Evolutionary conservation across 2,329 filamentous ascomycete species (phyloP).

Genomic region (Aspergillus sp.): DNA sequence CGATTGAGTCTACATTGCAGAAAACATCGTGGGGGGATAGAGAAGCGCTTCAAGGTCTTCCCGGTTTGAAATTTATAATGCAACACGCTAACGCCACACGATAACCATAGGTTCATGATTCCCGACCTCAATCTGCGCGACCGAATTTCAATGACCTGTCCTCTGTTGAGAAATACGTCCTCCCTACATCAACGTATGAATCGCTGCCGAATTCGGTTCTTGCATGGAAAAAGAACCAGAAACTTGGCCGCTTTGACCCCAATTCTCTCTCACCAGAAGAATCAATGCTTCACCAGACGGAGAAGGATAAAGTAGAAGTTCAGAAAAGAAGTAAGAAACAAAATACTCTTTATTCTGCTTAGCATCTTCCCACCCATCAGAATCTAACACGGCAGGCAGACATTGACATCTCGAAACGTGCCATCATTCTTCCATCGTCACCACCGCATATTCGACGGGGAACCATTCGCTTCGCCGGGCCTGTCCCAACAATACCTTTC

Average conservation of each 20-base stretch:
- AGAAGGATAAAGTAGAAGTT: conserved; percentile 57
- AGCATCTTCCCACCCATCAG: background rate
- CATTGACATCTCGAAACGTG: conserved; percentile 41
- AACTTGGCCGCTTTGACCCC: conserved; percentile 94
- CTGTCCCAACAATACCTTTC: conserved; percentile 35
- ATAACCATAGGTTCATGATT: conserved; percentile 65
- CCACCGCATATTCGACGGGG: conserved; percentile 41
- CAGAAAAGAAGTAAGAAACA: conserved; percentile 55
- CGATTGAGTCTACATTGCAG: no score
- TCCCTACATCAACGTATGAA: conserved; percentile 83
- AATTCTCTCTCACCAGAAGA: conserved; percentile 69
- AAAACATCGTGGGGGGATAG: no score
- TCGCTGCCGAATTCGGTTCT: conserved; percentile 81
- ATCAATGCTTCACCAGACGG: conserved; percentile 63
- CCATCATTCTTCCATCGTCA: conserved; percentile 37
- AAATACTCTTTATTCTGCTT: background rate
- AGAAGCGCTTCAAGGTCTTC: no score
- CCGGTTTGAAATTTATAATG: background rate
- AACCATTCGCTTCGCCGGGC: conserved; percentile 38
- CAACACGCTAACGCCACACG: no score
- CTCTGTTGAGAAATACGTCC: conserved; percentile 80
- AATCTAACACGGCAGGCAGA: conserved; percentile 19
- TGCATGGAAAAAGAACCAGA: conserved; percentile 91
- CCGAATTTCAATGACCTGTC: conserved; percentile 78
- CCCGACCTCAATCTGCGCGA: conserved; percentile 68